Base-by-base conservation (phyloP, 2,329 filamentous ascomycete species). In the Aspergillus ibericus region DNA sequence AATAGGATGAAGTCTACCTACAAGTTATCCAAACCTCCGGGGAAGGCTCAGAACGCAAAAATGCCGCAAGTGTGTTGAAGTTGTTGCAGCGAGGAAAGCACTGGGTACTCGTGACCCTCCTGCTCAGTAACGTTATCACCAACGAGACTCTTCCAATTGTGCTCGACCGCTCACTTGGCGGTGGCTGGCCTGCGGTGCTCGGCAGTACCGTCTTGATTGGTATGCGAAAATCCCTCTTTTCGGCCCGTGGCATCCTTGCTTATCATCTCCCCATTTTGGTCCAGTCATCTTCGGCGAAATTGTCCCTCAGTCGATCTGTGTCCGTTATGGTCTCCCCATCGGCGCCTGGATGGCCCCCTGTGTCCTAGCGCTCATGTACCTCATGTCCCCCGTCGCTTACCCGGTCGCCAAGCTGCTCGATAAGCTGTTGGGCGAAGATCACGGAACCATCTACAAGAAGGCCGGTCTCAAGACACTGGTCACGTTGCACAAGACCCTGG, bases 391-490 rank as follows among this genome's bases (percentile, higher is more conserved):
- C 2, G 81, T 98, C 49, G 92, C 93, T 47, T 99, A 92, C 89
- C 95, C 95, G 2, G 96, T 92, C 6, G 95, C 95, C 20, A 96
- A 98, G 77, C 85, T 99, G 18, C 89, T 99, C 68, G 95, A 99
- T 77, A 92, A 86, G 78, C 84, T 97, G 8, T 86, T 99, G 3
- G 95, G 95, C 61, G 90, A 96, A 76, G 93, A 98, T 70, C 93
- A 98, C 73, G 93, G 93, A 54, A 97, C 93, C 0, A 88, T 93
- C 44, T 99, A 99, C 85, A 98, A 98, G 79, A 99, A 98, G 81
- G 93, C 92, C 61, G 95, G 95, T 0, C 79, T 99, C 67, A 99
- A 99, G 81, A 98, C 95, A 0, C 82, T 99, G 29, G 95, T 99
- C 27, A 96, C 92, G 0, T 82, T 99, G 15, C 95, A 99, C 80